phyloP scores from a whole-genome alignment of 768 basidiomycete genomes.

The Clitopilus passeckerianus region DNA sequence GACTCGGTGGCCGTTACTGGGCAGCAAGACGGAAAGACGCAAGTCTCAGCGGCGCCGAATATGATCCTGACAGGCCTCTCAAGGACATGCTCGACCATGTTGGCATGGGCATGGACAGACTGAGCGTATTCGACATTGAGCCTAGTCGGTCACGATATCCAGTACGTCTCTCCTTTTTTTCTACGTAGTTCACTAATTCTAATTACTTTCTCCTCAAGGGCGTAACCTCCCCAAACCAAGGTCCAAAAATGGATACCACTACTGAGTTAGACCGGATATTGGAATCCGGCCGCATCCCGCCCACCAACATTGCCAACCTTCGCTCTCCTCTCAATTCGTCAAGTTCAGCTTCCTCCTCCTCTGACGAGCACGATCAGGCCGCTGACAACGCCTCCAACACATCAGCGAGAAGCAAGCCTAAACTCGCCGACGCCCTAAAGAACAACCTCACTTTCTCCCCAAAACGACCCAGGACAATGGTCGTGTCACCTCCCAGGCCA shows the following conservation, averaged over 20 bases:
- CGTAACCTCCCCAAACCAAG: neutral
- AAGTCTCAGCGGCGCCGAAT: constrained; percentile 73
- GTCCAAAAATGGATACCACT: constrained; percentile 43
- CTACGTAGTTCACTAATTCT: constrained; percentile 1
- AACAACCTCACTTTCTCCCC: constrained; percentile 38
- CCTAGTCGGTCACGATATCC: constrained; percentile 43
- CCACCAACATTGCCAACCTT: constrained; percentile 22
- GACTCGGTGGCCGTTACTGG: constrained; percentile 57
- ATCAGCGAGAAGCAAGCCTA: constrained; percentile 29
- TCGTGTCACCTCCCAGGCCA: neutral
- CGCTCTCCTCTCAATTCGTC: constrained; percentile 43
- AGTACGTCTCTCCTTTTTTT: constrained; percentile 24
- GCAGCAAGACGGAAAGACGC: constrained; percentile 38
- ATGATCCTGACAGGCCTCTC: constrained; percentile 79
- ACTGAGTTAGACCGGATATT: constrained; percentile 59
- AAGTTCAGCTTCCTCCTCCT: constrained; percentile 44
- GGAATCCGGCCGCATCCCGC: constrained; percentile 44
- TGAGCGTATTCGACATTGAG: constrained; percentile 54
- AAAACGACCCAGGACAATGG: constrained; percentile 43
- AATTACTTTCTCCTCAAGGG: neutral
- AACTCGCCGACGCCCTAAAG: constrained; percentile 60
- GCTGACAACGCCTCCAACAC: constrained; percentile 9
- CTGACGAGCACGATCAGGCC: constrained; percentile 20
- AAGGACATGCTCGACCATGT: constrained; percentile 67
- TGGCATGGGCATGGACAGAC: constrained; percentile 29